Evolutionary conservation across 1,284 basidiomycete genomes (phyloP).

Genomic region (Takashimella koratensis): DNA sequence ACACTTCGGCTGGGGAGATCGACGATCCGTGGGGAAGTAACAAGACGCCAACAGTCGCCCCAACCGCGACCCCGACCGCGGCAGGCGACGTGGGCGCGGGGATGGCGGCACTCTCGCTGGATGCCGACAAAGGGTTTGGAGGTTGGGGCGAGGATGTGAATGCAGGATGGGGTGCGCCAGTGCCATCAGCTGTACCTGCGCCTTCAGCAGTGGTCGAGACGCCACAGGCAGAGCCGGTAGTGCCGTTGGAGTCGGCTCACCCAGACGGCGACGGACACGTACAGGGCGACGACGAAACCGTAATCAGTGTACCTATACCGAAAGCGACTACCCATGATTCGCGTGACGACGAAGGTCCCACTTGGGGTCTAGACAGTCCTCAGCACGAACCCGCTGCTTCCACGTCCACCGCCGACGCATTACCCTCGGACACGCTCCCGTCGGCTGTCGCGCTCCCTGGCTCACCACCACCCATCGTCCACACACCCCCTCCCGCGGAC

Average conservation of each 20-base stretch:
- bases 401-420: background rate
- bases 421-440: background rate
- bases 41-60: background rate
- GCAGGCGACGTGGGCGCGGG: no score
- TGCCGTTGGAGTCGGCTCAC: background rate
- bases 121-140: background rate
- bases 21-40: conserved; percentile 22
- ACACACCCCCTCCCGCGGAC: background rate
- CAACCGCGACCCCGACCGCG: background rate
- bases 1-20: conserved; percentile 4
- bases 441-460: background rate
- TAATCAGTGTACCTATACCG: background rate
- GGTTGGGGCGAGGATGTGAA: background rate
- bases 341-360: no score
- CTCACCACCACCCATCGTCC: background rate
- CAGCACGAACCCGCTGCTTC: background rate
- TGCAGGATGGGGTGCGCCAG: background rate
- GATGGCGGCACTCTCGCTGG: background rate
- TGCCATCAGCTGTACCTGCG: no score
- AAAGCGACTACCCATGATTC: no score
- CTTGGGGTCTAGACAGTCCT: no score
- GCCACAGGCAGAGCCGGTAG: background rate
- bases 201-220: background rate
- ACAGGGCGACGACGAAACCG: background rate
- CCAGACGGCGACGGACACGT: background rate